Base-by-base conservation (phyloP, 2,329 filamentous ascomycete species). In the Sclerotiophoma versabilis region DNA sequence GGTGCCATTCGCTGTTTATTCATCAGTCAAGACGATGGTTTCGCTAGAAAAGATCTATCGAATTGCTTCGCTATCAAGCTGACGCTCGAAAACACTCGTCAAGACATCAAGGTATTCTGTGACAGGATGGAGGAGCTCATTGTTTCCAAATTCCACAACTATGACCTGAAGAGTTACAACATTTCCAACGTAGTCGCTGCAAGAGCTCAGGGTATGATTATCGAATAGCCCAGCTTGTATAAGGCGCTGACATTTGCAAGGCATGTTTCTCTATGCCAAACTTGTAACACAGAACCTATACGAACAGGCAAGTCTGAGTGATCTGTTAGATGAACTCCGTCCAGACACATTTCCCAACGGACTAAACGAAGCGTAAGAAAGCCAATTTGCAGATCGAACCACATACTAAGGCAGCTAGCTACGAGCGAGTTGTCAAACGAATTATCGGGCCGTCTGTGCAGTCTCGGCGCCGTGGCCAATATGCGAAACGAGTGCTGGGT, bases 191-290 rank as follows among this genome's bases (percentile, higher is more conserved):
- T n/a, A n/a, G n/a, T n/a, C n/a, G n/a, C n/a, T n/a, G n/a, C n/a
- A n/a, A n/a, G n/a, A n/a, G n/a, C n/a, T n/a, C n/a, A n/a, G n/a
- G n/a, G n/a, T n/a, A n/a, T n/a, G n/a, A n/a, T n/a, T n/a, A n/a
- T n/a, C n/a, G n/a, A n/a, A n/a, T n/a, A n/a, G n/a, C n/a, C n/a
- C n/a, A n/a, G n/a, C n/a, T n/a, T n/a, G n/a, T n/a, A n/a, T n/a
- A n/a, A n/a, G n/a, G n/a, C n/a, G n/a, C n/a, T n/a, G n/a, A n/a
- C n/a, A n/a, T n/a, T n/a, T n/a, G n/a, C n/a, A n/a, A n/a, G 67
- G 65, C 4, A 69, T 70, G 67, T 70, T 69, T 34, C 41, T 70
- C 1, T 70, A 65, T 20, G 69, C 67, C 0, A 65, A 68, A 29
- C 52, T 72, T 1, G 66, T 71, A 2, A 56, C 69, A 58, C 15